Conservation (phyloP, 2,329 filamentous ascomycete genomes). For the Aspergillus unguis region DNA sequence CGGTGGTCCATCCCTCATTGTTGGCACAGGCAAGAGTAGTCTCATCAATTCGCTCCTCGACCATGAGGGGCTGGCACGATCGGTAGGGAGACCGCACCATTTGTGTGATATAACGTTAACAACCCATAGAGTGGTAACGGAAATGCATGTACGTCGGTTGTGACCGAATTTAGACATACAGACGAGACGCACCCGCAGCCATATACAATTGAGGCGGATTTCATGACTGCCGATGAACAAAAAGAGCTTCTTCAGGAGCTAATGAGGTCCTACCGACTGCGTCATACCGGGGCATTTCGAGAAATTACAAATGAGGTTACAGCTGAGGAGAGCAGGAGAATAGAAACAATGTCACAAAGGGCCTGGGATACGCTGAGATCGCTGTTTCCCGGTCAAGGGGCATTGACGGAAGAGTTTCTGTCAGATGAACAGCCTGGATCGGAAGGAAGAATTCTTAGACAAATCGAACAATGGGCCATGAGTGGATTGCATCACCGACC, state of each 20-base stretch:
- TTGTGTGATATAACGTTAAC: not conserved
- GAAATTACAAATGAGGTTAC: not conserved
- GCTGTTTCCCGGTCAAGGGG: conserved; percentile 15
- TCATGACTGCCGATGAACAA: conserved; percentile 7
- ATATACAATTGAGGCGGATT: conserved; percentile 12
- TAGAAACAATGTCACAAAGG: conserved; percentile 5
- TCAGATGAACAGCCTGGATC: conserved; percentile 5
- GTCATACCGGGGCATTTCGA: not conserved
- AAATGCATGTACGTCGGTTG: conserved; percentile 11
- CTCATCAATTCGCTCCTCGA: conserved; percentile 12
- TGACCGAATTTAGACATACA: conserved; percentile 11
- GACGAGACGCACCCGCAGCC: conserved; percentile 3
- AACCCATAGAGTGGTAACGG: conserved; percentile 9
- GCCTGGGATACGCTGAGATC: conserved; percentile 17
- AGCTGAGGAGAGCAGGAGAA: conserved; percentile 9
- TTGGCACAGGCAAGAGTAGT: conserved; percentile 2
- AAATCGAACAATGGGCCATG: conserved; percentile 12
- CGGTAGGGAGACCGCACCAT: not conserved
- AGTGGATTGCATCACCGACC: conserved; percentile 10
- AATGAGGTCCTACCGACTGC: not conserved
- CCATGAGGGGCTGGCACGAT: conserved; percentile 6
- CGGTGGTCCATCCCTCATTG: not conserved
- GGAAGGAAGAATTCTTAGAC: conserved; percentile 4
- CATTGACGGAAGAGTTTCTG: conserved; percentile 15
- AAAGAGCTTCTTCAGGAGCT: conserved; percentile 9